A percentile compares a stretch with the other conserved stretches of the same genome.
Conservation (phyloP, 179 eudicot genomes). For the Patellifolia procumbens region DNA sequence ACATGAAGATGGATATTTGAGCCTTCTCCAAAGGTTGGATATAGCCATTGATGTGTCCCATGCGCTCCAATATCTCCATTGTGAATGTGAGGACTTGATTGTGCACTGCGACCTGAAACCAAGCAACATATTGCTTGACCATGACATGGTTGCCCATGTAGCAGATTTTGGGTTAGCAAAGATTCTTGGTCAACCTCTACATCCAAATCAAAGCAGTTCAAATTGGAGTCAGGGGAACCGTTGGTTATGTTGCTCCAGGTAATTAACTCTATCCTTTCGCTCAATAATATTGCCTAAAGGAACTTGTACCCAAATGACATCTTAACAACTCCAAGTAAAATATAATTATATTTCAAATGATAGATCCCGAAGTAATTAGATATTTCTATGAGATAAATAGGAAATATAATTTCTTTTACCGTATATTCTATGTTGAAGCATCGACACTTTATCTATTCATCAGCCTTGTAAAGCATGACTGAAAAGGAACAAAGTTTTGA, state of each 20-base stretch:
- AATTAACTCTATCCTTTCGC: background rate
- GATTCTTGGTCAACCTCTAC: background rate
- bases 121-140: constrained; percentile 14
- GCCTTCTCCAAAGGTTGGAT: constrained; percentile 17
- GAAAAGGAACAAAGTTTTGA: no score
- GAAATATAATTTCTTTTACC: no score
- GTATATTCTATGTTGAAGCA: no score
- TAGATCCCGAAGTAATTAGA: no score
- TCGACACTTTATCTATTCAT: no score
- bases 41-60: constrained; percentile 13
- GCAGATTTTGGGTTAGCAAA: constrained; percentile 14
- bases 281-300: background rate
- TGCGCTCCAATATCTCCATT: constrained; percentile 18
- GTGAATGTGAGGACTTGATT: constrained; percentile 1
- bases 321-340: background rate
- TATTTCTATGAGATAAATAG: no score
- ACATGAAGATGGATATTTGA: background rate
- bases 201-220: constrained; percentile 1
- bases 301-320: background rate
- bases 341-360: no score
- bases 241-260: constrained; percentile 21
- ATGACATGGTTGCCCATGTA: constrained; percentile 17
- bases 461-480: no score
- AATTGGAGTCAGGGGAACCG: constrained; percentile 4
- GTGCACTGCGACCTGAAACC: constrained; percentile 17